Base-by-base conservation (phyloP, 345 rosid genomes). In the Turnera subulata region DNA sequence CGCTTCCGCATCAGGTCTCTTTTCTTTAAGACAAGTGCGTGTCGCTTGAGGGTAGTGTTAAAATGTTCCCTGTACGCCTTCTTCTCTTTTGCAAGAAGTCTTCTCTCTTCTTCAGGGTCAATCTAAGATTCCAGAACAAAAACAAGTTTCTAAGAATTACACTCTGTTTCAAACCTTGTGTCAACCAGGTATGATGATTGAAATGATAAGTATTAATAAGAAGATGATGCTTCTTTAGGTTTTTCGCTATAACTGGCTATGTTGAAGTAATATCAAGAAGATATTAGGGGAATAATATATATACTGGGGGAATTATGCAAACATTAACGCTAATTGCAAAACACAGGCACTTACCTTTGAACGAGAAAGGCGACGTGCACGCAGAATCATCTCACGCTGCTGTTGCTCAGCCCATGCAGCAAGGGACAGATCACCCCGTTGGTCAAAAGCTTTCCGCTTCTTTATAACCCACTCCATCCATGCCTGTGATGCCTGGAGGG, bases 371-470 rank as follows among this genome's bases (percentile, higher is more conserved):
- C 86, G 86, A 19, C 98, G 93, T 39, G 64, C 96, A 66, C 95
- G 95, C 9, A 86, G 74, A 74, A 72, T 83, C 67, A 89, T 72
- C 71, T 86, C 91, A 40, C 69, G 91, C 79, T 92, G 98, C 73
- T 89, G 98, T 71, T 92, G 95, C 64, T 92, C 98, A 48, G 97
- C 96, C 96, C 98, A 92, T 62, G 95, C 91, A 25, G 89, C 77
- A 70, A 92, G 62, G 12, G 98, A 93, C 98, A 86, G 83, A 65
- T 89, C 95, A 8, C 97, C 97, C 33, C 84, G 87, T 64, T 89
- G 97, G 74, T 89, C 91, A 76, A 90, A 92, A 25, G 98, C 96
- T 75, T 86, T 92, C 59, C 96, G 76, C 65, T 83, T 92, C 65
- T 86, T 92, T 68, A 84, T 79, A 17, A 92, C 77, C 97, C 98